Conservation (phyloP, 148 eudicot genomes). For the Cornus suecica region DNA sequence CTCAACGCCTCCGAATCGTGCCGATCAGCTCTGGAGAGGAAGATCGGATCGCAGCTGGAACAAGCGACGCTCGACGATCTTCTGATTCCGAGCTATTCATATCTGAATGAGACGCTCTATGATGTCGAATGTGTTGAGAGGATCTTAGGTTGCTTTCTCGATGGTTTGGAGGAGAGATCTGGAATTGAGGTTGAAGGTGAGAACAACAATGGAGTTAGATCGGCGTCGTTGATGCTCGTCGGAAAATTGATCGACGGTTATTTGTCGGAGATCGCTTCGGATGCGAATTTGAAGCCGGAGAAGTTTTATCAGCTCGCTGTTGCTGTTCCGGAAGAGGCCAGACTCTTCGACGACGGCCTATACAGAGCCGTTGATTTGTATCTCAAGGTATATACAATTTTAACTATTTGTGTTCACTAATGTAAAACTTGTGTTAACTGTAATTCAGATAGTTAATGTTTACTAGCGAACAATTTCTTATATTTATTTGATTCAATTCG, state of each 20-base stretch:
- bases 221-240: conserved; percentile 58
- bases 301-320: conserved; percentile 60
- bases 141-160: conserved; percentile 58
- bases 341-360: conserved; percentile 81
- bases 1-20: conserved; percentile 48
- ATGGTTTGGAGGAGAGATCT: conserved; percentile 33
- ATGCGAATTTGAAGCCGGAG: conserved; percentile 67
- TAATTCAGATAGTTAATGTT: too few relatives aligned
- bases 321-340: conserved; percentile 67
- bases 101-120: conserved; percentile 80
- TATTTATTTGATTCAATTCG: too few relatives aligned
- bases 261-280: conserved; percentile 88
- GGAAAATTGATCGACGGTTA: conserved; percentile 93
- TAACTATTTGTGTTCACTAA: not conserved
- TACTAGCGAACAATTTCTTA: too few relatives aligned
- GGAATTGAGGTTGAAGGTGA: conserved; percentile 31
- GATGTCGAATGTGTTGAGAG: conserved; percentile 90
- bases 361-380: conserved; percentile 91
- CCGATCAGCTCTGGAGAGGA: conserved; percentile 54
- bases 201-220: conserved; percentile 26
- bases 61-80: conserved; percentile 82
- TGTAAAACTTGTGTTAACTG: too few relatives aligned
- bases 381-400: conserved; percentile 65
- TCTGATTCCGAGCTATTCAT: conserved; percentile 90
- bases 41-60: conserved; percentile 75